Evolutionary conservation across 2,329 filamentous ascomycete genomes (phyloP), one percentile per base, ranked within the genome.

Genomic region (Kalmusia sp.): DNA sequence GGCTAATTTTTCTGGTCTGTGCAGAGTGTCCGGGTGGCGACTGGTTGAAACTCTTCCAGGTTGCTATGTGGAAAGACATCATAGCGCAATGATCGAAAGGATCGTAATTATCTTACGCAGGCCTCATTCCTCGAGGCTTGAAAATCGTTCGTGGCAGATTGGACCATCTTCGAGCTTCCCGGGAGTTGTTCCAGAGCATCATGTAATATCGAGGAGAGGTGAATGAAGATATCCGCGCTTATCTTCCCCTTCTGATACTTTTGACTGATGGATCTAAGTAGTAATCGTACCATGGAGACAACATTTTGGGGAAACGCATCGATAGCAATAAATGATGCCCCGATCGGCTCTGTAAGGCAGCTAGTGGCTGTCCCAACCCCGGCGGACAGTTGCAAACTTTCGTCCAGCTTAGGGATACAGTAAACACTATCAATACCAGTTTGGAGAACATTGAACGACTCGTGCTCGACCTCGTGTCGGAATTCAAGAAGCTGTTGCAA

Each of bases 361-460:
- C n/a, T n/a, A n/a, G n/a, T n/a, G n/a, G n/a, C n/a, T n/a, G n/a
- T n/a, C n/a, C n/a, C n/a, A n/a, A n/a, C n/a, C n/a, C n/a, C n/a
- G n/a, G n/a, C n/a, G n/a, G n/a, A n/a, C n/a, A n/a, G 24, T 9
- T 1, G 4, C 8, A 17, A 37, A 4, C 24, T 19, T 12, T 14
- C 24, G 39, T 28, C 14, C n/a, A n/a, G n/a, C n/a, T n/a, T n/a
- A n/a, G 39, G 39, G 11, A 43, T 43, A 9, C 19, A 4, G 30
- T 53, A 58, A 14, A 25, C 40, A 21, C 15, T 51, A 15, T 55
- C 52, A 11, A 52, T 14, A 6, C 56, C 56, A 24, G 54, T 54
- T 19, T 54, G 56, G 28, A 56, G 53, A 28, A 54, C 47, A 15
- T 48, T 48, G 47, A 59, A 49, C 7, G 53, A 44, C 17, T 54